Conservation (phyloP, 176 grass and related monocot species). For the Saccharum spontaneum region DNA sequence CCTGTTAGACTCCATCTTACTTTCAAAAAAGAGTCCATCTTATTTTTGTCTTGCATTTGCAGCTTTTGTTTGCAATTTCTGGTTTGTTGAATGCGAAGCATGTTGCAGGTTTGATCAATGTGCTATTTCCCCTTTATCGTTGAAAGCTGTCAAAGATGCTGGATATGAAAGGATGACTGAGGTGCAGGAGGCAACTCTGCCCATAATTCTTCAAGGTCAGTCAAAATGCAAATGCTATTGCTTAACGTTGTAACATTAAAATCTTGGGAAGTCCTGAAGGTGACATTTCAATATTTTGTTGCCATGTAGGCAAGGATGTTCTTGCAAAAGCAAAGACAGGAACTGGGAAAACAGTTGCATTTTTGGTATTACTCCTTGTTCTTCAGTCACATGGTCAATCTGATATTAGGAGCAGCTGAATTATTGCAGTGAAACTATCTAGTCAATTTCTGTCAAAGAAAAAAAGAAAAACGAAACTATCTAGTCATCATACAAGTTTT, state of each 20-base stretch:
- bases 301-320: slow-evolving; percentile 77
- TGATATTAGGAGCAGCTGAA: slow-evolving; percentile 5
- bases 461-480: not conserved
- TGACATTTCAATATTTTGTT: slow-evolving; percentile 32
- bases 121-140: slow-evolving; percentile 51
- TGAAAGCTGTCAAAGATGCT: slow-evolving; percentile 70
- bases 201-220: slow-evolving; percentile 75
- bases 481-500: slow-evolving; percentile 14
- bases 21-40: too few relatives aligned
- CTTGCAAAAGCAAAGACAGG: slow-evolving; percentile 99
- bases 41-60: not conserved
- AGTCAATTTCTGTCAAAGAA: not conserved
- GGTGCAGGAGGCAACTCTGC: slow-evolving; percentile 77
- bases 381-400: slow-evolving; percentile 24
- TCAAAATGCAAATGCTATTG: slow-evolving; percentile 12
- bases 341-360: slow-evolving; percentile 97
- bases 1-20: not conserved
- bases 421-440: not conserved
- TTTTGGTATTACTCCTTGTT: slow-evolving; percentile 67
- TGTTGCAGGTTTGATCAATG: slow-evolving; percentile 71
- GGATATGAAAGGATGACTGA: slow-evolving; percentile 83
- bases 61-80: not conserved
- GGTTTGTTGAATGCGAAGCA: not conserved
- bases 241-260: not conserved
- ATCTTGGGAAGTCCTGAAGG: not conserved